Base-by-base conservation (phyloP, 2,329 filamentous ascomycete genomes). In the Ophiostoma sp. region DNA sequence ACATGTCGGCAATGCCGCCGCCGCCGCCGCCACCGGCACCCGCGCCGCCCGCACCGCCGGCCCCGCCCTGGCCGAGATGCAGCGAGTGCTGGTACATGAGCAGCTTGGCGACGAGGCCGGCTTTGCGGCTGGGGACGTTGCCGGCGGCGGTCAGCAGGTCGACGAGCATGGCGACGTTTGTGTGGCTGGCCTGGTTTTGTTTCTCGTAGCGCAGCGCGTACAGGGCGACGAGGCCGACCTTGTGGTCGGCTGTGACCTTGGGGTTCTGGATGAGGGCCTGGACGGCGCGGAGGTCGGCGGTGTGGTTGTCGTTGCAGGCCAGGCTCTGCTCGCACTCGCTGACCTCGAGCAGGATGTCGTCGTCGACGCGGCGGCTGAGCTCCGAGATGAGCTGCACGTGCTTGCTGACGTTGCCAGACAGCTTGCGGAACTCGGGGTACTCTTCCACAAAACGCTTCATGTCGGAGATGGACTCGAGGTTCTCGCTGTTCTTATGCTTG, bases 391-490 rank as follows among this genome's bases (percentile, higher is more conserved):
- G 83, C 0, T 95, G 97, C 71, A 99, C 96, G 78, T 99, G 95
- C 78, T 99, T 99, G 81, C 94, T 98, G 69, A 99, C 95, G 75
- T 99, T 99, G 52, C 95, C 94, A 1, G 95, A 97, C 0, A 99
- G 87, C 76, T 97, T 96, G 71, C 95, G 89, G 79, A 99, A 99
- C 78, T 99, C 95, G 1, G 95, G 95, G 77, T 98, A 99, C 77
- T 99, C 95, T 79, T 99, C 95, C 70, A 99, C 96, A 76, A 99
- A 99, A 62, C 94, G 92, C 79, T 99, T 99, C 96, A 99, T 99
- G 78, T 99, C 95, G 70, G 90, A 86, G 77, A 99, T 98, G 20
- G 94, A 97, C 77, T 99, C 95, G 72, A 99, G 94, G 77, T 97
- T 95, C 78, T 93, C 92, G 76, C 90, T 97, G 76, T 90, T 97